phyloP scores from a whole-genome alignment of 768 basidiomycete genomes.

The Kwoniella pini region DNA sequence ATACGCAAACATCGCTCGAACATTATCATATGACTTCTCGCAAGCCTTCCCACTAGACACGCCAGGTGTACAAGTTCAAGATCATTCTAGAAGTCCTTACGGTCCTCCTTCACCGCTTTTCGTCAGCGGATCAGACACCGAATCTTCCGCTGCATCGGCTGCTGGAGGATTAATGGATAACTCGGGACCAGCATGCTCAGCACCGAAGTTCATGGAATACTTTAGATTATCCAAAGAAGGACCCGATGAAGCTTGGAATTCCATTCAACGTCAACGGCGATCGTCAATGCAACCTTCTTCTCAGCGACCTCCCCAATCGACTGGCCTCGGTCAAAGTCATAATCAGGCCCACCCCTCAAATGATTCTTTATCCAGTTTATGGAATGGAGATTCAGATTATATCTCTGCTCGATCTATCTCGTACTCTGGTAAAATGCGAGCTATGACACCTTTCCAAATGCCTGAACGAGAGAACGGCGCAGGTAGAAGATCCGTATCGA shows the following conservation, averaged over 20 bases:
- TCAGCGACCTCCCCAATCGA: slow-evolving; percentile 12
- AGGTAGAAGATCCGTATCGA: slow-evolving; percentile 16
- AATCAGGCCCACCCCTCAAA: slow-evolving; percentile 22
- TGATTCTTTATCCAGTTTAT: slow-evolving; percentile 36
- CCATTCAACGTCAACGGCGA: slow-evolving; percentile 36
- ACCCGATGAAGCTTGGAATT: slow-evolving; percentile 45
- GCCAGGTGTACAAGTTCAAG: slow-evolving; percentile 19
- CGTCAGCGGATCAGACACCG: slow-evolving; percentile 39
- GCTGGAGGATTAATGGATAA: slow-evolving; percentile 15
- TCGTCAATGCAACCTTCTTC: slow-evolving; percentile 35
- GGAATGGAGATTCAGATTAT: slow-evolving; percentile 27
- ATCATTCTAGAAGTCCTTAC: slow-evolving; percentile 24
- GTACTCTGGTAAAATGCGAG: slow-evolving; percentile 28
- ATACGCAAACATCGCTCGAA: slow-evolving; percentile 30
- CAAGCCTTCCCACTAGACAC: slow-evolving; percentile 20
- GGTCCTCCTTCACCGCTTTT: slow-evolving; percentile 48
- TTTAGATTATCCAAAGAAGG: slow-evolving; percentile 41
- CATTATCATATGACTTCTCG: slow-evolving; percentile 28
- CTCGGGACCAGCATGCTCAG: slow-evolving; percentile 35
- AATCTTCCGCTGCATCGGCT: slow-evolving; percentile 32
- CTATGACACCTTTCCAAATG: slow-evolving; percentile 28
- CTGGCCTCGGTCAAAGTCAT: not conserved
- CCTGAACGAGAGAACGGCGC: slow-evolving; percentile 17
- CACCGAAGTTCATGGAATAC: slow-evolving; percentile 41
- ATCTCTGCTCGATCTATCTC: slow-evolving; percentile 27